phyloP scores from a whole-genome alignment of 108 stramenopile genomes.

The Phaeodactylum tricornutum region DNA sequence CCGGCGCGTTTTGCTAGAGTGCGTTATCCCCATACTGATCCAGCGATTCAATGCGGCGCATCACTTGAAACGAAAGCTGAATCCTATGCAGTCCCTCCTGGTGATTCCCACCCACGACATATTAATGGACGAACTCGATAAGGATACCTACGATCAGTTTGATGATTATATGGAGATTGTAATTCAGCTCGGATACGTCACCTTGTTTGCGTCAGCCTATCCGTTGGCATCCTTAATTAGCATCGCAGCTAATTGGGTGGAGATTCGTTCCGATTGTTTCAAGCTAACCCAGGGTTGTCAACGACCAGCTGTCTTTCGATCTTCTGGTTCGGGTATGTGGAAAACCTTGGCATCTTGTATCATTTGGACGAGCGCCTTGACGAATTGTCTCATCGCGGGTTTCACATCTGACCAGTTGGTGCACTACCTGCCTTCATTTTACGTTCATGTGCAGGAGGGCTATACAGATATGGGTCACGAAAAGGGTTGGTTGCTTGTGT shows the following conservation, averaged over 20 bases:
- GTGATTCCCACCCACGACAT: slow-evolving; percentile 5
- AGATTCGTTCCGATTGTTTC: slow-evolving; percentile 58
- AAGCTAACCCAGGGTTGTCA: slow-evolving; percentile 49
- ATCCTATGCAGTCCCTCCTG: no score
- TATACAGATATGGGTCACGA: slow-evolving; percentile 36
- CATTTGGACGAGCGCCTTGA: slow-evolving; percentile 53
- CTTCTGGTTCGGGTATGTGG: slow-evolving; percentile 57
- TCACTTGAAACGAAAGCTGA: no score
- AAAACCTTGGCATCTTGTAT: slow-evolving; percentile 39
- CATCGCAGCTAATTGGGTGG: slow-evolving; percentile 47
- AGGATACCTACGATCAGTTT: slow-evolving; percentile 24
- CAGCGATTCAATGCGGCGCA: slow-evolving; percentile 12
- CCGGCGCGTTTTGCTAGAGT: slow-evolving; percentile 35
- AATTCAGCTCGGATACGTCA: slow-evolving; percentile 79
- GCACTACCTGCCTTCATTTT: slow-evolving; percentile 62
- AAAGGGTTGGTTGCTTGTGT: slow-evolving; percentile 55
- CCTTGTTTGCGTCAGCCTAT: slow-evolving; percentile 75
- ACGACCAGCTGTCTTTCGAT: slow-evolving; percentile 18
- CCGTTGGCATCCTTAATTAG: slow-evolving; percentile 63
- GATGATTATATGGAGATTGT: slow-evolving; percentile 84
- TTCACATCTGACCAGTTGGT: slow-evolving; percentile 65
- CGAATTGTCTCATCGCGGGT: slow-evolving; percentile 73
- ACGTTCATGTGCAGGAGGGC: slow-evolving; percentile 23
- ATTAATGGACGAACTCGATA: neutral
- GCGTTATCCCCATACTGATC: slow-evolving; percentile 30